These are phyloP conservation scores for Anacardium occidentale DNA, from an alignment of 345 rosid genomes.

Conservation along the genomic window DNA sequence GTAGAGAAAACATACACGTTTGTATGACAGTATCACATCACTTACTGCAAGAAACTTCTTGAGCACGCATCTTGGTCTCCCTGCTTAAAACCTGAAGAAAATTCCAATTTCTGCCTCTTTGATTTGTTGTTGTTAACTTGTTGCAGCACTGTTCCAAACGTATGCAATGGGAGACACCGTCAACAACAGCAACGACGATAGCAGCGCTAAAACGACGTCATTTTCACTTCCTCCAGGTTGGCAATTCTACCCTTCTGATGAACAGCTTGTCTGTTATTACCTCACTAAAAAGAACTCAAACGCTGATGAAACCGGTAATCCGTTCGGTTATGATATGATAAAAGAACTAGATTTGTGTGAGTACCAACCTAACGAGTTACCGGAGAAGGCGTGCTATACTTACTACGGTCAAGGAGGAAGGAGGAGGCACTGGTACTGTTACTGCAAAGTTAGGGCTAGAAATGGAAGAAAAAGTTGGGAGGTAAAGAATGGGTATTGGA, in stretches of 20 bases:
- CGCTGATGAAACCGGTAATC: neutral
- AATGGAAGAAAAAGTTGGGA: slow-evolving; percentile 25
- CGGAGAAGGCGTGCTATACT: slow-evolving; percentile 33
- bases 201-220: slow-evolving; percentile 3
- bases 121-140: neutral
- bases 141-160: neutral
- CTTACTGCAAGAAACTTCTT: neutral
- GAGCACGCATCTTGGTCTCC: slow-evolving; percentile 20
- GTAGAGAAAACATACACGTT: slow-evolving; percentile 9
- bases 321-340: slow-evolving; percentile 35
- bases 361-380: slow-evolving; percentile 39
- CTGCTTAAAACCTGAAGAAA: neutral
- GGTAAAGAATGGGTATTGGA: slow-evolving; percentile 49
- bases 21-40: neutral
- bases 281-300: slow-evolving; percentile 38
- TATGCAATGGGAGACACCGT: slow-evolving; percentile 5
- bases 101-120: neutral
- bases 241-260: slow-evolving; percentile 49
- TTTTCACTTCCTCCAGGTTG: slow-evolving; percentile 39
- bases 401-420: slow-evolving; percentile 35
- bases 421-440: slow-evolving; percentile 55
- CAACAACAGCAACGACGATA: neutral
- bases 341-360: slow-evolving; percentile 44
- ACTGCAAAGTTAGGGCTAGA: slow-evolving; percentile 23
- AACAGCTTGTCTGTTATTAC: slow-evolving; percentile 40